phyloP scores from a whole-genome alignment of 306 rosid genomes.

The Castanopsis chinensis region DNA sequence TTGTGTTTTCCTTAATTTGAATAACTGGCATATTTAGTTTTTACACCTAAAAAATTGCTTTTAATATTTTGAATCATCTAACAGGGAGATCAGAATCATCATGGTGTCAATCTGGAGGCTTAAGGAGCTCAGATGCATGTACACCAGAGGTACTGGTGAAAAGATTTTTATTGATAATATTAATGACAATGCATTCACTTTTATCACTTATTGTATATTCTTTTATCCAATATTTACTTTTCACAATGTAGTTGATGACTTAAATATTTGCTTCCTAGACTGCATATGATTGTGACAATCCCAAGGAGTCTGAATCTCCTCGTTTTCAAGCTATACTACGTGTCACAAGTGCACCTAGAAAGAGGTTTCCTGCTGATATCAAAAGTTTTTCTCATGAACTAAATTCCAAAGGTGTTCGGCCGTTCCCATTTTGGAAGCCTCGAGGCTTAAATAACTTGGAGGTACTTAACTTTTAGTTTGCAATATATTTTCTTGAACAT shows the following conservation, averaged over 20 bases:
- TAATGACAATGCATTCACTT: not conserved
- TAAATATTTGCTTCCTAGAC: constrained; percentile 47
- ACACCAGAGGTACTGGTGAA: constrained; percentile 77
- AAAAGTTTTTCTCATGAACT: constrained; percentile 97
- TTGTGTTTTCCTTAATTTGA: constrained; percentile 20
- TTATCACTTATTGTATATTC: constrained; percentile 17
- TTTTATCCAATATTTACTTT: not conserved
- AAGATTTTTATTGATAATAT: constrained; percentile 2
- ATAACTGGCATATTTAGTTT: constrained; percentile 18
- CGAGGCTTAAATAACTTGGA: constrained; percentile 90
- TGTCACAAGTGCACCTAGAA: constrained; percentile 92
- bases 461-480: constrained; percentile 48
- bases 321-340: constrained; percentile 99
- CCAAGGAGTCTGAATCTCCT: constrained; percentile 98
- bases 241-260: constrained; percentile 21
- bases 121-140: constrained; percentile 66
- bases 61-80: constrained; percentile 29
- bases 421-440: constrained; percentile 95
- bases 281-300: constrained; percentile 86
- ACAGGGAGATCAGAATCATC: constrained; percentile 64
- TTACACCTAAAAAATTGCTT: constrained; percentile 21
- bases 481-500: constrained; percentile 7
- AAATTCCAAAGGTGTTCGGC: constrained; percentile 93
- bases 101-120: constrained; percentile 55
- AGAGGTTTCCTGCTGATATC: constrained; percentile 79